Conservation (phyloP, 352 stramenopile genomes). For the Phytophthora quininea region DNA sequence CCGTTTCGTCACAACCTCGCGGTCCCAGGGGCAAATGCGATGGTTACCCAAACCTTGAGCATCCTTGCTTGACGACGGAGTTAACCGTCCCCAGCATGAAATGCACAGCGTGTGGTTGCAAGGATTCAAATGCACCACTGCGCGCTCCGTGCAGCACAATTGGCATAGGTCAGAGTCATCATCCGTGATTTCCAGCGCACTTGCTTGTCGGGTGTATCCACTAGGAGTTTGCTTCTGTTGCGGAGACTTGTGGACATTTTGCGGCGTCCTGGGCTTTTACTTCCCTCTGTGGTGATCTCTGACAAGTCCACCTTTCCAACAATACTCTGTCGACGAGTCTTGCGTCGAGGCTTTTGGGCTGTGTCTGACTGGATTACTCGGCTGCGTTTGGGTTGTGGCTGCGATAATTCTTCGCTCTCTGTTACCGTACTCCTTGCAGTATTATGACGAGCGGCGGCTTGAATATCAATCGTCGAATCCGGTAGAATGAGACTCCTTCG, state of each 20-base stretch:
- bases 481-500: conserved; percentile 40
- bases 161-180: conserved; percentile 37
- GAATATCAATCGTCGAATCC: conserved; percentile 22
- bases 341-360: conserved; percentile 20
- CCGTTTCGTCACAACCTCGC: conserved; percentile 50
- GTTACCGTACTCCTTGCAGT: conserved; percentile 1
- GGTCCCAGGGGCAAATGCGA: conserved; percentile 69
- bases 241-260: conserved; percentile 13
- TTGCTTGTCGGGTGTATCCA: conserved; percentile 22
- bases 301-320: conserved; percentile 28
- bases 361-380: conserved; percentile 10
- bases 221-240: conserved; percentile 11
- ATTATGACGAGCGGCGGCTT: conserved; percentile 14
- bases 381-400: conserved; percentile 17
- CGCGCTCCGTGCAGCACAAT: conserved; percentile 50
- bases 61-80: conserved; percentile 34
- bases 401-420: conserved; percentile 1
- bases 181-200: conserved; percentile 36
- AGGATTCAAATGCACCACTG: conserved; percentile 60
- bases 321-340: conserved; percentile 51
- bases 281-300: neutral
- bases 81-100: conserved; percentile 55
- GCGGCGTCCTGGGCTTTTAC: conserved; percentile 16
- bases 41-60: conserved; percentile 12
- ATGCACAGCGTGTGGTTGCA: conserved; percentile 57